A percentile compares a stretch with the other conserved stretches of the same genome.
These are phyloP conservation scores for Penicillium palitans DNA, from an alignment of 2,329 filamentous ascomycete species.

Conservation along the genomic window DNA sequence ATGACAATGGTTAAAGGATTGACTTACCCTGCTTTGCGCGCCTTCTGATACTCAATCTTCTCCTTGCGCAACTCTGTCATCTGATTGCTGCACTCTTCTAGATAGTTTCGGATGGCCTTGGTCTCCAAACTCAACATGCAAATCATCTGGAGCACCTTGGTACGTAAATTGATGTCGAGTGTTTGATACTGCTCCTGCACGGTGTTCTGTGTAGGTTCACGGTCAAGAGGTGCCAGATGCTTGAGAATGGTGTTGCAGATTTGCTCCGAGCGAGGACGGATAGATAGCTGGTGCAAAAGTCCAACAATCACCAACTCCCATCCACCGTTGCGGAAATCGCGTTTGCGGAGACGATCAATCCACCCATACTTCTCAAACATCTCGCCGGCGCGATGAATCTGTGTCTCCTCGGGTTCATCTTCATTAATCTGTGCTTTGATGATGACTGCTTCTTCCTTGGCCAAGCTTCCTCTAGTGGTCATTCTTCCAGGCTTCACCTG, in stretches of 20 bases:
- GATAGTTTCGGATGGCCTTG: conserved; percentile 79
- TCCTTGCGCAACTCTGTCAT: conserved; percentile 96
- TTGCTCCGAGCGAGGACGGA: conserved; percentile 67
- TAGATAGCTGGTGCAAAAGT: conserved; percentile 79
- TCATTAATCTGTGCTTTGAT: conserved; percentile 62
- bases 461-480: conserved; percentile 81
- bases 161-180: conserved; percentile 79
- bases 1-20: conserved; percentile 1
- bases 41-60: conserved; percentile 88
- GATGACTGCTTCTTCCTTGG: conserved; percentile 74
- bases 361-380: conserved; percentile 74
- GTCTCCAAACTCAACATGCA: conserved; percentile 85
- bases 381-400: conserved; percentile 63
- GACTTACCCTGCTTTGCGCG: conserved; percentile 63
- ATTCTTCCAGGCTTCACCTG: conserved; percentile 72
- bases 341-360: conserved; percentile 78
- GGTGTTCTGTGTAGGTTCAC: conserved; percentile 73
- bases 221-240: conserved; percentile 75
- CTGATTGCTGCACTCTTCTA: conserved; percentile 87
- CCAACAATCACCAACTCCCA: conserved; percentile 92
- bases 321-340: conserved; percentile 82
- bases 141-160: conserved; percentile 78
- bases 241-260: conserved; percentile 76
- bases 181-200: conserved; percentile 70
- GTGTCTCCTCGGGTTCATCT: conserved; percentile 42